Conservation (phyloP, 2,329 filamentous ascomycete species). For the Fusarium avenaceum region DNA sequence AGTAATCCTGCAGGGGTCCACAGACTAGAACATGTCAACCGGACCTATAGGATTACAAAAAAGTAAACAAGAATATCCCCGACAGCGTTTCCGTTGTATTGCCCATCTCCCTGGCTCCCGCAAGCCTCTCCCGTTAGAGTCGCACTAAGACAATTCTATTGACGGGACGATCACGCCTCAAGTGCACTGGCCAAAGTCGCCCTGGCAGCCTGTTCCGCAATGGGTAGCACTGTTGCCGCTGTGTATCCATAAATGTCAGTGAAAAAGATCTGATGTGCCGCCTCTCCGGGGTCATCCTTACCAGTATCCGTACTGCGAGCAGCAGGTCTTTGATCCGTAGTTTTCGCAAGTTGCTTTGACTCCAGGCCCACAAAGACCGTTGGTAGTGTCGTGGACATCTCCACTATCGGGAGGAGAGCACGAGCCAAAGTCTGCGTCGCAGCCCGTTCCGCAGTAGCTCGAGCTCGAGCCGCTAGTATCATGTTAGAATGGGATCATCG, state of each 20-base stretch:
- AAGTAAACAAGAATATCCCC: slow-evolving; percentile 19
- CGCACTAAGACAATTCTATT: slow-evolving; percentile 3
- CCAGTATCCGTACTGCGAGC: slow-evolving; percentile 55
- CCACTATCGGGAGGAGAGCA: slow-evolving; percentile 47
- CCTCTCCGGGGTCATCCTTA: slow-evolving; percentile 35
- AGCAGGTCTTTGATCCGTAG: slow-evolving; percentile 54
- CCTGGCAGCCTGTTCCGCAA: slow-evolving; percentile 55
- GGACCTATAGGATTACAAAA: slow-evolving; percentile 11
- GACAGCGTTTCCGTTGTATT: slow-evolving; percentile 3
- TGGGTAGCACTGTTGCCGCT: slow-evolving; percentile 50
- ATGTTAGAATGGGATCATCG: slow-evolving; percentile 16
- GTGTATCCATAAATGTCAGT: slow-evolving; percentile 1
- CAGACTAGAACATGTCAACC: background rate
- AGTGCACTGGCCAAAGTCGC: slow-evolving; percentile 52
- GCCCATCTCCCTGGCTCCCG: slow-evolving; percentile 1
- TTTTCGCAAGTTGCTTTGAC: slow-evolving; percentile 53
- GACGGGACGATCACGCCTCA: slow-evolving; percentile 27
- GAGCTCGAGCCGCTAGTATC: slow-evolving; percentile 50
- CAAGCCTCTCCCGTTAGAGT: slow-evolving; percentile 21
- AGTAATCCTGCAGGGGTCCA: background rate
- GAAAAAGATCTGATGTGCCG: background rate
- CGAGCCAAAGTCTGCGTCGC: slow-evolving; percentile 53
- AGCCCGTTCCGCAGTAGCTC: slow-evolving; percentile 57
- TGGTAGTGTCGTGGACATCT: slow-evolving; percentile 51
- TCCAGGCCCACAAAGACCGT: slow-evolving; percentile 54